A percentile compares a stretch with the other conserved stretches of the same genome.
Conservation (phyloP, 805 yeast genomes). For the Kodamaea leandrae region DNA sequence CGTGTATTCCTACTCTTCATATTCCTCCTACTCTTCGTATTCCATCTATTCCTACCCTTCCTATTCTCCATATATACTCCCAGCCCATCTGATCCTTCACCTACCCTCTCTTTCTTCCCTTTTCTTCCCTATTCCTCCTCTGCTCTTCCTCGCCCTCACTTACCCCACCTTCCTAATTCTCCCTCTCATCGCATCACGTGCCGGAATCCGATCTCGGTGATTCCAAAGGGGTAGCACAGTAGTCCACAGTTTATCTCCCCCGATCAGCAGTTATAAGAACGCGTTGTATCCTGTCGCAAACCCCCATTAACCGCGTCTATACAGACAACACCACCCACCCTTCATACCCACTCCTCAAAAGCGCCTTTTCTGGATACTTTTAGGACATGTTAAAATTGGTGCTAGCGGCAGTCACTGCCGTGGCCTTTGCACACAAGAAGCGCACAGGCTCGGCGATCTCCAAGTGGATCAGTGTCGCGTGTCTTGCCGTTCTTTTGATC, state of each 20-base stretch:
- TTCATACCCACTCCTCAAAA: too few species aligned
- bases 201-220: too few species aligned
- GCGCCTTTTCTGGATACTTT: too few species aligned
- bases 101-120: background rate
- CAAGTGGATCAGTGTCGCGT: conserved; percentile 9
- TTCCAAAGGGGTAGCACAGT: too few species aligned
- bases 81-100: background rate
- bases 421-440: conserved; percentile 10
- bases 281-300: too few species aligned
- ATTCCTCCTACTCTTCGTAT: background rate
- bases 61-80: background rate
- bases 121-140: background rate
- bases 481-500: conserved; percentile 13
- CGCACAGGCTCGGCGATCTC: conserved; percentile 1
- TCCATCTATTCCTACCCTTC: background rate
- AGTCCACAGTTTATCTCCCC: too few species aligned
- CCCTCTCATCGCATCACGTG: too few species aligned
- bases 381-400: background rate
- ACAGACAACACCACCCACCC: too few species aligned
- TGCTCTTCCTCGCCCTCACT: background rate
- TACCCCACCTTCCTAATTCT: too few species aligned
- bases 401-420: conserved; percentile 6
- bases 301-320: too few species aligned
- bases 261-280: too few species aligned
- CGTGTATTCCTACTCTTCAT: background rate